A percentile compares a stretch with the other conserved stretches of the same genome.
These are phyloP conservation scores for Sherardia arvensis DNA, from an alignment of 257 asterid genomes.

Conservation along the genomic window DNA sequence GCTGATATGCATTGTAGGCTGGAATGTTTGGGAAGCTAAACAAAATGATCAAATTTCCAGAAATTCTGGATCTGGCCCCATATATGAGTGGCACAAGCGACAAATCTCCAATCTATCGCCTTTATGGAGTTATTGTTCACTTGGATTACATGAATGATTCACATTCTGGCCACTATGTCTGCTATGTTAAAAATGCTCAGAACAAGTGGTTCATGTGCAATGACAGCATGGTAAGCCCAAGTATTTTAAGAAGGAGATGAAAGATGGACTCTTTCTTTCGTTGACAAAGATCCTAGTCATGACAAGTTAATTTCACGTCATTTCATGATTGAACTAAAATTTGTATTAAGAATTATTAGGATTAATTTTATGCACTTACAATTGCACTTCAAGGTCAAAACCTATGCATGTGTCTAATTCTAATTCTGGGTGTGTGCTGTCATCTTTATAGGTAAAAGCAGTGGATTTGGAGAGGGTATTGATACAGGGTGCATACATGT, in stretches of 20 bases:
- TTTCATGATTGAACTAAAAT: neutral
- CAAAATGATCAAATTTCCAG: constrained; percentile 62
- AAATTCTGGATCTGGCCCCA: constrained; percentile 59
- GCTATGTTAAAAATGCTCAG: constrained; percentile 55
- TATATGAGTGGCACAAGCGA: constrained; percentile 82
- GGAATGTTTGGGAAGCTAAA: constrained; percentile 74
- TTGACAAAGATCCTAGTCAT: neutral
- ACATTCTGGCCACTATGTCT: constrained; percentile 77
- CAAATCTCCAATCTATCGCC: constrained; percentile 72
- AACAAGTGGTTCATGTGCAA: constrained; percentile 73
- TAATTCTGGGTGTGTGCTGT: neutral
- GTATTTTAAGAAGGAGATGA: neutral
- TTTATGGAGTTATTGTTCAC: constrained; percentile 80
- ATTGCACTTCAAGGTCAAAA: neutral
- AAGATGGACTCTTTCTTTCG: neutral
- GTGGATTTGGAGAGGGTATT: constrained; percentile 61
- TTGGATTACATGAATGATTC: constrained; percentile 60
- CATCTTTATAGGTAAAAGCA: constrained; percentile 35
- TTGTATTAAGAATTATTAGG: neutral
- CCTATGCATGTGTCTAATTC: neutral
- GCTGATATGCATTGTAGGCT: constrained; percentile 29
- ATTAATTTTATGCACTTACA: neutral
- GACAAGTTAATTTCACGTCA: no score
- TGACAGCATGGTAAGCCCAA: constrained; percentile 49
- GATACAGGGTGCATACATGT: constrained; percentile 67